Percentiles rank a stretch among this genome's conserved stretches.
Evolutionary conservation across 1,284 basidiomycete species (phyloP).

Genomic region (Leccinum subrobustum): DNA sequence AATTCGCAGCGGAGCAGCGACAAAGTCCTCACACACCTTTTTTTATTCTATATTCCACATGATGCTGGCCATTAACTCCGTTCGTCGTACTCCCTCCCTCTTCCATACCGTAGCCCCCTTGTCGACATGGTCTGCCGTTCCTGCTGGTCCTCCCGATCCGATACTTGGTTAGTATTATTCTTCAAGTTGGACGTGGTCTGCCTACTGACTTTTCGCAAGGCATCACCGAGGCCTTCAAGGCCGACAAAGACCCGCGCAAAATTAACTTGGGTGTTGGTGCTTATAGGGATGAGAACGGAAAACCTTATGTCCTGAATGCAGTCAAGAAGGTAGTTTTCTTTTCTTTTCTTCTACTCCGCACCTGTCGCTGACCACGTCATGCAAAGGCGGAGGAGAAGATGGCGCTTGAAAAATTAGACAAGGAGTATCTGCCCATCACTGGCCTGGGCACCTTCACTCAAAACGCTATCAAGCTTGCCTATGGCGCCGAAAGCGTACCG

Average conservation of each 20-base stretch:
- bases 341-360: background rate
- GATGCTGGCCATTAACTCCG: slow-evolving; percentile 46
- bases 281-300: slow-evolving; percentile 92
- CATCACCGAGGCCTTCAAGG: slow-evolving; percentile 94
- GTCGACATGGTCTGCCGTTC: slow-evolving; percentile 83
- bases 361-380: slow-evolving; percentile 8
- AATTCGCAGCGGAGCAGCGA: background rate
- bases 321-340: slow-evolving; percentile 73
- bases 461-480: slow-evolving; percentile 89
- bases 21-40: slow-evolving; percentile 15
- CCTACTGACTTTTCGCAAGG: slow-evolving; percentile 41
- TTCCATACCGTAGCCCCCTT: slow-evolving; percentile 42
- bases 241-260: slow-evolving; percentile 87
- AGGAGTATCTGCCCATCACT: slow-evolving; percentile 98
- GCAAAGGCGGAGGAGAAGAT: slow-evolving; percentile 80
- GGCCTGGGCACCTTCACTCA: slow-evolving; percentile 88
- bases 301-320: slow-evolving; percentile 90
- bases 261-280: slow-evolving; percentile 97
- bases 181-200: background rate
- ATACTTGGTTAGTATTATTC: slow-evolving; percentile 70
- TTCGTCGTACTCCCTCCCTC: slow-evolving; percentile 43
- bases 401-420: slow-evolving; percentile 74
- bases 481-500: slow-evolving; percentile 80
- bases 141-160: slow-evolving; percentile 88
- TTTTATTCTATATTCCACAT: slow-evolving; percentile 16